These are phyloP conservation scores for Plasmodium sp. DNA, from an alignment of 169 alveolate genomes.

Conservation along the genomic window DNA sequence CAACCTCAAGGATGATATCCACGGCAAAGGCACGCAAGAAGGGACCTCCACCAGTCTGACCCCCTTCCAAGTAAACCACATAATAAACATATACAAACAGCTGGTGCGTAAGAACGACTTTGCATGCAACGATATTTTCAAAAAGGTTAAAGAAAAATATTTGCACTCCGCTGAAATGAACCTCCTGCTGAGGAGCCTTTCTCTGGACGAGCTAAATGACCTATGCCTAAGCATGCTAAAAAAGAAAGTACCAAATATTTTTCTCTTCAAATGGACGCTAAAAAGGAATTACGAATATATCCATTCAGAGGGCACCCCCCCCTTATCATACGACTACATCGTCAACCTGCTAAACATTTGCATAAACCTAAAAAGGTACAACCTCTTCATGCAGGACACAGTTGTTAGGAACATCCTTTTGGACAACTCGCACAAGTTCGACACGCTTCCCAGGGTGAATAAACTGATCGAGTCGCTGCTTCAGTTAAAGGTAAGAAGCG, in stretches of 20 bases:
- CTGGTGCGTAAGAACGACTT: conserved; percentile 23
- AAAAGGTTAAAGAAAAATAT: conserved; percentile 55
- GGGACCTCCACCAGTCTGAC: not conserved
- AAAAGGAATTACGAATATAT: conserved; percentile 39
- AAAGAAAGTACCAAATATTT: conserved; percentile 40
- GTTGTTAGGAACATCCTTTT: conserved; percentile 16
- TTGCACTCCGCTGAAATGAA: conserved; percentile 32
- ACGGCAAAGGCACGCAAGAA: not conserved
- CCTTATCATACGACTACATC: conserved; percentile 23
- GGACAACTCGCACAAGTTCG: conserved; percentile 14
- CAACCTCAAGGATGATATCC: not conserved
- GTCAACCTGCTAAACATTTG: conserved; percentile 7
- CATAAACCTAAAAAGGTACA: conserved; percentile 31
- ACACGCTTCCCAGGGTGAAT: conserved; percentile 31
- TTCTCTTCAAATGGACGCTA: conserved; percentile 23
- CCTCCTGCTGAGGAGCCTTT: conserved; percentile 7
- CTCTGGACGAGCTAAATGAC: conserved; percentile 53
- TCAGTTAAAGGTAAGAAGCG: not conserved
- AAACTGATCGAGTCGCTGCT: not conserved
- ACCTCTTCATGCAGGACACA: conserved; percentile 16
- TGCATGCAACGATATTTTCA: conserved; percentile 7
- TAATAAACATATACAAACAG: conserved; percentile 56
- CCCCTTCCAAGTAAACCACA: not conserved
- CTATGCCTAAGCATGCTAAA: conserved; percentile 45
- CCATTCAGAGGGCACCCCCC: not conserved